These are phyloP conservation scores for Cutaneotrichosporon sp. DNA, from an alignment of 1,284 basidiomycete species.

Conservation along the genomic window DNA sequence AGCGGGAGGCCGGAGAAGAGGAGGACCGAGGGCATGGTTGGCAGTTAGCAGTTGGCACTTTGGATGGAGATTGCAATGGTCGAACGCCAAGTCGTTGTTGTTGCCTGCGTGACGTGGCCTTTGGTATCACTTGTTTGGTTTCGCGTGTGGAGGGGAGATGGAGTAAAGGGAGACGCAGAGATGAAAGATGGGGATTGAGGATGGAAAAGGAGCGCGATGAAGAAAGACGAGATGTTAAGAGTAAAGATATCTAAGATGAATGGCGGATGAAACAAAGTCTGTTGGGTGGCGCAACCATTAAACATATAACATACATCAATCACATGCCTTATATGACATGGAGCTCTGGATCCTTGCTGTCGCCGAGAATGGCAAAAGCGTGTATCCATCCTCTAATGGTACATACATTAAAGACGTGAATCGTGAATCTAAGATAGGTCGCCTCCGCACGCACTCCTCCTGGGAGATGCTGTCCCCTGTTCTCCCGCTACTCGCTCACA, in stretches of 20 bases:
- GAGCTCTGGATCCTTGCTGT: no score
- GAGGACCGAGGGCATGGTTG: constrained; percentile 29
- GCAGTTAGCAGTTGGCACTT: no score
- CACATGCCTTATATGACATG: no score
- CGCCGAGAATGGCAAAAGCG: background rate
- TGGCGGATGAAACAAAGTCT: background rate
- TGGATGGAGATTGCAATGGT: no score
- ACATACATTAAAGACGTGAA: background rate
- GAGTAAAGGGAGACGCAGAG: background rate
- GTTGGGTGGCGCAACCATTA: background rate
- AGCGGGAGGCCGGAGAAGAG: constrained; percentile 45
- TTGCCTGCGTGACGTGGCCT: background rate
- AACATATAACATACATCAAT: background rate
- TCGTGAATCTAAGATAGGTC: background rate
- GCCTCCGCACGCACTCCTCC: background rate
- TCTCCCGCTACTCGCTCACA: background rate
- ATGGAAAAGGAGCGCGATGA: background rate
- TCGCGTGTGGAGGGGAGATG: background rate
- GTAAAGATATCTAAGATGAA: background rate
- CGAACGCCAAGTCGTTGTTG: background rate
- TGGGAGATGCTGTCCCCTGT: no score
- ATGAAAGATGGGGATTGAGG: background rate
- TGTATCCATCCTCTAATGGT: background rate
- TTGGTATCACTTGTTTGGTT: constrained; percentile 1
- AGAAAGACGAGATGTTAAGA: background rate